Conservation (phyloP, 805 yeast genomes). For the Kregervanrija delftensis region DNA sequence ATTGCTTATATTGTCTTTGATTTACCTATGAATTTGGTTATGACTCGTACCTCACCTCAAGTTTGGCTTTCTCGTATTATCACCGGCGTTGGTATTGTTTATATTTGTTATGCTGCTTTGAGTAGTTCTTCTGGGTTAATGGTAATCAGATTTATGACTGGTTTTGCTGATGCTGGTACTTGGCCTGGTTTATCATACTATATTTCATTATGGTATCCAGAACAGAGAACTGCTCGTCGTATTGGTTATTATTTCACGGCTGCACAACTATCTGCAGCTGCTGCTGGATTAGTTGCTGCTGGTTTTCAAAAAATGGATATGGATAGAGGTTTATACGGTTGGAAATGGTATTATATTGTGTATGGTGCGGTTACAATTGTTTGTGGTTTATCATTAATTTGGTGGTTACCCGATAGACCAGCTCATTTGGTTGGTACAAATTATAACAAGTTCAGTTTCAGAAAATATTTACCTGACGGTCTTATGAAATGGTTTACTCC, state of each 20-base stretch:
- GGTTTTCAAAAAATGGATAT: slow-evolving; percentile 81
- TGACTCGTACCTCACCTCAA: slow-evolving; percentile 79
- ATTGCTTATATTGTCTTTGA: slow-evolving; percentile 79
- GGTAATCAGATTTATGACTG: slow-evolving; percentile 63
- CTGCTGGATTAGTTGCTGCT: slow-evolving; percentile 76
- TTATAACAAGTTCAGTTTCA: background rate
- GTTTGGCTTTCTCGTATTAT: slow-evolving; percentile 76
- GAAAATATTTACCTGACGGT: slow-evolving; percentile 9
- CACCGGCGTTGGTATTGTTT: slow-evolving; percentile 67
- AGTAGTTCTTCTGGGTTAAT: slow-evolving; percentile 48
- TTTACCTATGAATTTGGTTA: slow-evolving; percentile 74
- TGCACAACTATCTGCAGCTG: slow-evolving; percentile 78
- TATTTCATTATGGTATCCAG: slow-evolving; percentile 75
- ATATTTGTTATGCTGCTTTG: slow-evolving; percentile 61
- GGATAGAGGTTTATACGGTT: slow-evolving; percentile 61
- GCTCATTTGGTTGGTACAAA: slow-evolving; percentile 13
- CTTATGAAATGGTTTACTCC: slow-evolving; percentile 11
- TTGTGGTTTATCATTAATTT: slow-evolving; percentile 53
- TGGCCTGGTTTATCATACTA: slow-evolving; percentile 89
- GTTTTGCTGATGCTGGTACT: slow-evolving; percentile 72
- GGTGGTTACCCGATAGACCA: slow-evolving; percentile 86
- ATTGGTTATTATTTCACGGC: slow-evolving; percentile 86
- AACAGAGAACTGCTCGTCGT: slow-evolving; percentile 62
- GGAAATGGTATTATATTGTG: slow-evolving; percentile 77
- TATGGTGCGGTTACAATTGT: slow-evolving; percentile 63